Base-by-base conservation (phyloP, 371 early-diverging fungal species). In the Syncephalis fuscata region DNA sequence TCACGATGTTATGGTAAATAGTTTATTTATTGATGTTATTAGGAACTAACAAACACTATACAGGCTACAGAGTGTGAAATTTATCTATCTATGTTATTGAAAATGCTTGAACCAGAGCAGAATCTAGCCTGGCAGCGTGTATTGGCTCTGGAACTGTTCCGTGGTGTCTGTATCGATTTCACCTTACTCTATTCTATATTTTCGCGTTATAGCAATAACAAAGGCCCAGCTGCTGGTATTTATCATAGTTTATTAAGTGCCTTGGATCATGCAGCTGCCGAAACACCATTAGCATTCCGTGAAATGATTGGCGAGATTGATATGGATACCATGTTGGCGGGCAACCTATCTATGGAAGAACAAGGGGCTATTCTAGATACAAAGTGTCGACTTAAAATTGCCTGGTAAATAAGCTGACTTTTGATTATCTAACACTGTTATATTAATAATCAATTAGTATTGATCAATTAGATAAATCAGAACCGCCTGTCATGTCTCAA, bases 51-150 rank as follows among this genome's bases (percentile, higher is more conserved):
- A 39, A 10, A 21, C 48, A 14, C 37, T 50, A 26, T 23, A 17
- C 56, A 82, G 83, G 54, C 68, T 8, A 85, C 82, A 60, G 94
- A 93, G 52, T 88, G 90, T 60, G 95, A 94, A 57, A 85, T 94
- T 24, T 91, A 93, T 49, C 57, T 96, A 41, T 76, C 89, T 4
- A 82, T 92, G 73, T 71, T 90, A 55, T 70, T 80, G 32, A 82
- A 87, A 55, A 70, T 86, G 14, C 53, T 89, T 25, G 92, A 87
- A 22, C 75, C 77, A 7, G 84, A 82, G 39, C 55, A 59, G 2
- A 68, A 72, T 39, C 82, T 81, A 10, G 49, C 71, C n/a, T 95
- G 92, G 89, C 82, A 90, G 39, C 69, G 88, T 15, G 86, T 90
- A 0, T 54, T 95, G 49, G 79, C 88, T 0, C 70, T 91, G 72